phyloP scores from a whole-genome alignment of 345 rosid species.

The Erysimum cheiranthoides region DNA sequence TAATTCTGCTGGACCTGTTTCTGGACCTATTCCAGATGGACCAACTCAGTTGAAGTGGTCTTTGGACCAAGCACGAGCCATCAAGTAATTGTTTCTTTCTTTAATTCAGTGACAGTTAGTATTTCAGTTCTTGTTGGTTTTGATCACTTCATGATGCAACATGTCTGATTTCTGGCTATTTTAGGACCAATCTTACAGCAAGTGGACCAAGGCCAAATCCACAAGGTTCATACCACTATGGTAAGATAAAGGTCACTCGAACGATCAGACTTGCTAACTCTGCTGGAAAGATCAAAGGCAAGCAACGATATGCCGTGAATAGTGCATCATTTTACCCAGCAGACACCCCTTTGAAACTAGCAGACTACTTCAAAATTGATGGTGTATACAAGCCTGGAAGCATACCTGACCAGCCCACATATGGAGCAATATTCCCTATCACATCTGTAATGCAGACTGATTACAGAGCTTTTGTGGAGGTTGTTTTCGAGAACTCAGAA shows the following conservation, averaged over 20 bases:
- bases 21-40: conserved; percentile 78
- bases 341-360: conserved; percentile 88
- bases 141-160: not conserved
- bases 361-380: conserved; percentile 75
- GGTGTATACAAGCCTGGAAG: conserved; percentile 72
- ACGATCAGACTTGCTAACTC: conserved; percentile 71
- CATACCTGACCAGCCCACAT: conserved; percentile 62
- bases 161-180: not conserved
- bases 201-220: conserved; percentile 98
- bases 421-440: conserved; percentile 62
- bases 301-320: conserved; percentile 82
- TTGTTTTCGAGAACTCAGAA: conserved; percentile 70
- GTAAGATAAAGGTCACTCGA: conserved; percentile 59
- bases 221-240: conserved; percentile 93
- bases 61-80: conserved; percentile 77
- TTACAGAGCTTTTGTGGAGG: conserved; percentile 69
- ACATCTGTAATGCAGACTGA: conserved; percentile 73
- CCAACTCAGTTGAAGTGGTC: conserved; percentile 82
- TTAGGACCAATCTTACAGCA: conserved; percentile 86
- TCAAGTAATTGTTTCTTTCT: conserved; percentile 51
- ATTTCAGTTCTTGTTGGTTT: not conserved
- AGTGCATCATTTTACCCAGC: conserved; percentile 68
- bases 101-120: not conserved
- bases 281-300: conserved; percentile 73
- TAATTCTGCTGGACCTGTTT: conserved; percentile 64